Evolutionary conservation across 768 basidiomycete species (phyloP), one percentile per base, ranked within the genome.

Genomic region (Mrakia frigida): DNA sequence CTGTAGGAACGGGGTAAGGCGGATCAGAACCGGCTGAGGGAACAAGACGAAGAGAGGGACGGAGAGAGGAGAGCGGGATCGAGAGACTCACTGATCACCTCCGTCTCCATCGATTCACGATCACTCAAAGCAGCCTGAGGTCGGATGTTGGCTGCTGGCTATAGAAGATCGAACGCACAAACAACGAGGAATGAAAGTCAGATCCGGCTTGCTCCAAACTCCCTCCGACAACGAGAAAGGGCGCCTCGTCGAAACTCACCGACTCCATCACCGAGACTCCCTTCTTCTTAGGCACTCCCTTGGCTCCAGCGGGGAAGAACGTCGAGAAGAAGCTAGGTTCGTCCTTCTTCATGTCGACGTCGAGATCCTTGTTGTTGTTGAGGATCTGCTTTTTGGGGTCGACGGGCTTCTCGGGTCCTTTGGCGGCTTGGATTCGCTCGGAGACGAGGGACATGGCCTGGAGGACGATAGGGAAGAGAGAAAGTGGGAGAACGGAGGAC

Each of bases 21-120:
- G 7, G 35, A 33, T 35, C 41, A 78, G 28, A 21, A 13, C 18
- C 1, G 21, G 65, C 39, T 21, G 31, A n/a, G 61, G 33, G 50
- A 28, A 56, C 39, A 18, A 37, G 35, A 25, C 43, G n/a, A 46
- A 3, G 28, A 13, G 74, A 35, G 41, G 52, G 16, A 9, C 4
- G 35, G 14, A 39, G 53, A 53, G n/a, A 10, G 53, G 33, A 53
- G n/a, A 31, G 3, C 1, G 9, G 6, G 71, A 4, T 9, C 11
- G 33, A 33, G n/a, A 18, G 23, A 88, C 93, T 83, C 80, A 96
- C 94, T 99, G 90, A 98, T 98, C 79, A 99, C 94, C 82, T 99
- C 97, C 0, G 96, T 98, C 84, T 99, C 97, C 91, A 98, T 92
- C 41, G 91, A 90, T 86, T 99, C 97, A 73, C 97, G 87, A 79